Conservation (phyloP, 352 stramenopile genomes). For the Phytopythium helicoides region DNA sequence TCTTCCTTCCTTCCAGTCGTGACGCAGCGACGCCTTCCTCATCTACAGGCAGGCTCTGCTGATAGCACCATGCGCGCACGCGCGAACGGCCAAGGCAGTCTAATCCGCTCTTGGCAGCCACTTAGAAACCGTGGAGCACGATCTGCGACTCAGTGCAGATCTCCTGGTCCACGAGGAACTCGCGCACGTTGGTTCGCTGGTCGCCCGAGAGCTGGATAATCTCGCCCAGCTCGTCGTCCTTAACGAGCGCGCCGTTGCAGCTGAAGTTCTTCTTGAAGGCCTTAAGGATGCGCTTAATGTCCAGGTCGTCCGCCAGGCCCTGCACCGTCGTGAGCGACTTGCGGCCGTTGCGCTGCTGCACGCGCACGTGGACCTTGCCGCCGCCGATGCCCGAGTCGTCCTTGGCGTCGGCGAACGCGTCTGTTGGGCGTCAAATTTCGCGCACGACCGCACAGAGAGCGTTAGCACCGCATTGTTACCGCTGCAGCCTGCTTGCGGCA, state of each 20-base stretch:
- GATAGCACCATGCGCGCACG: background rate
- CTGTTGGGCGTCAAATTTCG: slow-evolving; percentile 24
- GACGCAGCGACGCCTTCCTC: background rate
- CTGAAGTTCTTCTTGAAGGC: slow-evolving; percentile 99
- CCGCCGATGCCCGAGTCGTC: slow-evolving; percentile 83
- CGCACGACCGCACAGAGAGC: slow-evolving; percentile 13
- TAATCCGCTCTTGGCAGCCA: too few relatives aligned
- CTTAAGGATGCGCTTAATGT: slow-evolving; percentile 99
- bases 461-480: background rate
- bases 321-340: slow-evolving; percentile 99
- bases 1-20: background rate
- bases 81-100: slow-evolving; percentile 3
- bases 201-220: slow-evolving; percentile 99
- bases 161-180: slow-evolving; percentile 99
- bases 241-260: slow-evolving; percentile 99
- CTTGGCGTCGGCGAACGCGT: slow-evolving; percentile 87
- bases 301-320: slow-evolving; percentile 96
- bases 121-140: slow-evolving; percentile 98
- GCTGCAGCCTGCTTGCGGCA: background rate
- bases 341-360: slow-evolving; percentile 99
- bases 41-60: background rate
- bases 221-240: slow-evolving; percentile 97
- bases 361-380: slow-evolving; percentile 96
- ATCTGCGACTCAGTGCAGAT: slow-evolving; percentile 96
- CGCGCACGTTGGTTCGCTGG: slow-evolving; percentile 98